Percentiles rank a stretch among this genome's conserved stretches.
phyloP scores from a whole-genome alignment of 208 protist genomes.

The Trichomonas vaginalis region DNA sequence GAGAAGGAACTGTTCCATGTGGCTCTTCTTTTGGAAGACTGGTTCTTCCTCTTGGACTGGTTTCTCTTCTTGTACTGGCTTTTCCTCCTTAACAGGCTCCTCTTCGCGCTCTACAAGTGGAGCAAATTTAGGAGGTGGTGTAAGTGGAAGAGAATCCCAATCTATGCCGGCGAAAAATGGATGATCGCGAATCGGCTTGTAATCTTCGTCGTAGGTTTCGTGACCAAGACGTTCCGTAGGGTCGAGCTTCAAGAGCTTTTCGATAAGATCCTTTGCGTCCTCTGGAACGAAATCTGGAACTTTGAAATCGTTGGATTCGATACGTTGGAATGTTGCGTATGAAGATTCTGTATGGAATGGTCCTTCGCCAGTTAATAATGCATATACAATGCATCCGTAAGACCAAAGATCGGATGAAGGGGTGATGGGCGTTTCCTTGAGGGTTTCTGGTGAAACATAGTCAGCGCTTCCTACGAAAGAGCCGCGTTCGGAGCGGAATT shows the following conservation, averaged over 20 bases:
- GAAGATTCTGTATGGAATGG: neutral
- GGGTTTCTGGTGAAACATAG: neutral
- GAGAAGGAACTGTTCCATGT: neutral
- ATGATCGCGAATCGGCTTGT: neutral
- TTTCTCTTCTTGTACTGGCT: neutral
- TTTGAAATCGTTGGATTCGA: neutral
- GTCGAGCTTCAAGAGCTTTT: neutral
- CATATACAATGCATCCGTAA: neutral
- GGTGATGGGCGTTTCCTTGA: neutral
- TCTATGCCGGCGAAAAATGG: neutral
- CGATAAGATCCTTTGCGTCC: neutral
- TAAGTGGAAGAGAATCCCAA: neutral
- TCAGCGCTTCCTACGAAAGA: slow-evolving; percentile 8
- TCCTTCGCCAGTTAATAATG: neutral
- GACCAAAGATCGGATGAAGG: neutral
- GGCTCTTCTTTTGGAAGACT: neutral
- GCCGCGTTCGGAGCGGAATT: neutral
- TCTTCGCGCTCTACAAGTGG: neutral
- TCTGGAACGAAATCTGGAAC: neutral
- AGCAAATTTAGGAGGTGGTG: neutral
- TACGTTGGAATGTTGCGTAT: neutral
- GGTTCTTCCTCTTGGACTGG: neutral
- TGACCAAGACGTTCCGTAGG: neutral
- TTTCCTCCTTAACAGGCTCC: neutral
- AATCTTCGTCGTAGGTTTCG: neutral